Conservation (phyloP, 176 grass and related monocot species). For the Aegilops longissima region DNA sequence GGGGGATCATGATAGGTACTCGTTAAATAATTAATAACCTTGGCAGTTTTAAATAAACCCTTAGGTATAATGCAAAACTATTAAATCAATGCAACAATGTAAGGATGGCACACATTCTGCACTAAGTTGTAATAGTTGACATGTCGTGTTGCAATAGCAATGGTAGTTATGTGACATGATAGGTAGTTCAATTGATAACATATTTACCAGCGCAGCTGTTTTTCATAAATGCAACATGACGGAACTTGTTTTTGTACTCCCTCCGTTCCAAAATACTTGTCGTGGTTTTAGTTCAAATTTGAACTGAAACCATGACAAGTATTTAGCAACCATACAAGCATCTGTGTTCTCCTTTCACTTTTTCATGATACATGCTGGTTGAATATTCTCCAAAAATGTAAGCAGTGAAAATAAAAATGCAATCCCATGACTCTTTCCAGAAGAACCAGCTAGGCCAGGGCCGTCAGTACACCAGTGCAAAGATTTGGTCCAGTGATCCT, state of each 20-base stretch:
- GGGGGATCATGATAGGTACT: neutral
- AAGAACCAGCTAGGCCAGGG: neutral
- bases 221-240: neutral
- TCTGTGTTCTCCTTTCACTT: neutral
- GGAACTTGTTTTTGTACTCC: too few species aligned
- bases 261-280: too few species aligned
- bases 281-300: too few species aligned
- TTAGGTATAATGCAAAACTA: neutral
- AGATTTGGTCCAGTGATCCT: neutral
- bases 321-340: constrained; percentile 1
- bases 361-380: constrained; percentile 4
- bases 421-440: neutral
- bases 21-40: neutral
- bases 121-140: neutral
- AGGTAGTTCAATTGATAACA: neutral
- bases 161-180: neutral
- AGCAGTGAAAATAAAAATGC: neutral
- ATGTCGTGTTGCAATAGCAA: neutral
- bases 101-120: neutral
- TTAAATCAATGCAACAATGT: neutral
- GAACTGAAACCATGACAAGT: too few species aligned
- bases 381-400: neutral
- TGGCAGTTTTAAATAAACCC: neutral
- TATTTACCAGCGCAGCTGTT: neutral
- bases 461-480: neutral